Base-by-base conservation (phyloP, 495 filamentous ascomycete species). In the Aspergillus nidulans region DNA sequence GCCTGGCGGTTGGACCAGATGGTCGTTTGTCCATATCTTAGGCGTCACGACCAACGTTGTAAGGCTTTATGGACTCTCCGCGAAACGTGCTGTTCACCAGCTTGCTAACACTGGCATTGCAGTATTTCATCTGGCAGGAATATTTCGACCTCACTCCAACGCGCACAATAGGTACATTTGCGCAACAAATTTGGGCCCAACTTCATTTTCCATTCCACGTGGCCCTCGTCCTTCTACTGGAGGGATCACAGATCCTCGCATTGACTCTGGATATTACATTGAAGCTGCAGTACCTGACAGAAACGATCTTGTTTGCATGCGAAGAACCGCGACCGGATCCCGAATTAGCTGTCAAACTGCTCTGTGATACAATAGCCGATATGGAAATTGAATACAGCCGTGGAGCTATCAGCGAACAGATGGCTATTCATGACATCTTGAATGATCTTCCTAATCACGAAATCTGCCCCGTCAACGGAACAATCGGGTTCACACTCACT, bases 141-240 rank as follows among this genome's bases (percentile, higher is more conserved):
- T 89, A 91, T 68, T 88, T 85, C 54, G 86, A 90, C 64, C 76
- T 74, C n/a, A 66, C 68, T 16, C 68, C 70, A 39, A 60, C 64
- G 40, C 52, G 52, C n/a, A 52, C 48, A 38, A 61, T 72, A 52
- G 80, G 81, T 26, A 81, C 75, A 28, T 69, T 84, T 53, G 74
- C 69, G 21, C 82, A 85, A 55, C 81, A 85, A 56, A 64, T 81
- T 19, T 89, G 86, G 87, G 75, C 81, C 4, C 74, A 84, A 55
- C 65, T 85, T 1, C 87, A 90, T 69, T 85, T 87, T 63, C 85
- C 85, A 9, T 84, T 89, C 59, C 85, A 90, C 63, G 69, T 88
- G 8, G 71, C 79, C 1, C 73, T 88, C 25, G 81, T 86, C 30
- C 77, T 87, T 12, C 73, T 83, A 19, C 70, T 86, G n/a, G 81